Percentiles rank a stretch among this genome's conserved stretches.
phyloP scores from a whole-genome alignment of 148 eudicot genomes.

The Fagopyrum tataricum region DNA sequence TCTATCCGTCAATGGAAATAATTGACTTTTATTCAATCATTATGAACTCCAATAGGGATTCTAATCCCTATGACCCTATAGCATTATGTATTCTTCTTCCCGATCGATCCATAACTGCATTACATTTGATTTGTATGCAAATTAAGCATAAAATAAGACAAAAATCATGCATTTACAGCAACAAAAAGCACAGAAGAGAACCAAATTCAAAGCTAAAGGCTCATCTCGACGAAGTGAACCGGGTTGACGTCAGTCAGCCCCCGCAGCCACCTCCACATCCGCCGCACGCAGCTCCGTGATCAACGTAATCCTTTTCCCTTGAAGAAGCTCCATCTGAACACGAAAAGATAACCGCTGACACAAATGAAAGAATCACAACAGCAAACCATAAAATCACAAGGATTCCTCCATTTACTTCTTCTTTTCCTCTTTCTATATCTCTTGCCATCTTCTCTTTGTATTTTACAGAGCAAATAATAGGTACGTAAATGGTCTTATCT shows the following conservation, averaged over 20 bases:
- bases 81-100: too few species aligned
- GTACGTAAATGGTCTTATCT: background rate
- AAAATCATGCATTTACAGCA: too few species aligned
- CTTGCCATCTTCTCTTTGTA: constrained; percentile 9
- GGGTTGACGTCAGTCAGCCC: constrained; percentile 20
- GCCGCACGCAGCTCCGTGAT: constrained; percentile 19
- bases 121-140: too few species aligned
- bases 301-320: constrained; percentile 21
- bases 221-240: background rate
- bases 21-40: too few species aligned
- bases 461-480: background rate
- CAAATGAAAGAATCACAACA: constrained; percentile 22
- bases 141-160: too few species aligned
- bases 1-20: too few species aligned
- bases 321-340: constrained; percentile 41
- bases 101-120: too few species aligned
- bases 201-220: too few species aligned
- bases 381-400: constrained; percentile 21
- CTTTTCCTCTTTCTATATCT: constrained; percentile 14
- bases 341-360: constrained; percentile 24
- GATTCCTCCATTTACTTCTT: constrained; percentile 17
- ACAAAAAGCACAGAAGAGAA: too few species aligned
- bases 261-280: constrained; percentile 35
- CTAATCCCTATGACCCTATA: too few species aligned
- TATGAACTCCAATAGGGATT: too few species aligned